Base-by-base conservation (phyloP, 495 filamentous ascomycete genomes). In the Ascodesmis nigricans region DNA sequence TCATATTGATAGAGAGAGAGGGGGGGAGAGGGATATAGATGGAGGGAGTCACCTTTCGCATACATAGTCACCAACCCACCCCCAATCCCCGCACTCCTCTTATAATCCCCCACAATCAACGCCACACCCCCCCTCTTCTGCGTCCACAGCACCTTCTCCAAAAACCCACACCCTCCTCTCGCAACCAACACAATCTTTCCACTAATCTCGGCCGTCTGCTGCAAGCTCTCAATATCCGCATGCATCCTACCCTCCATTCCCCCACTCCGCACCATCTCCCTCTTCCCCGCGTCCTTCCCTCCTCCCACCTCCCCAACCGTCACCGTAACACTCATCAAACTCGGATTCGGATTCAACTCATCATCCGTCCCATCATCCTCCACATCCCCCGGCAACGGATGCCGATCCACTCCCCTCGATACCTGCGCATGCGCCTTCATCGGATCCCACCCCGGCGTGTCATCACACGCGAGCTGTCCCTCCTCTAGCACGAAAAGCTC, bases 61-160 rank as follows among this genome's bases (percentile, higher is more conserved):
- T 91, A 95, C 87, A 99, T 99, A 36, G 83, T 87, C 24, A 99
- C 73, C 39, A 99, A 53, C 16, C 63, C 65, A 15, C 47, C 40
- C 11, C 52, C 31, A 18, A 33, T 31, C n/a, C 64, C 58, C 7
- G 80, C 84, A 22, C 83, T 79, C 35, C 75, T 71, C 29, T 76
- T 74, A 54, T 93, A 74, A 52, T 99, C 87, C 13, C 87, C 87
- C 4, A 99, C 83, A 47, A 99, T 87, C 39, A 99, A 56, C 15
- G 80, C 84, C 32, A 78, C 62, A 6, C 73, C 87, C 5, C 87
- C 87, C 43, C 87, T 67, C 29, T 82, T 65, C 54, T 99, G 87
- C 3, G 75, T 77, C 87, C 87, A 99, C 51, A 83, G 82, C 36
- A 82, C 80, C 54, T 99, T 99, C 46, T 95, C 84, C 24, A 93